Evolutionary conservation across 1,139 yeast species (phyloP).

Genomic region (Geotrichum candidum): DNA sequence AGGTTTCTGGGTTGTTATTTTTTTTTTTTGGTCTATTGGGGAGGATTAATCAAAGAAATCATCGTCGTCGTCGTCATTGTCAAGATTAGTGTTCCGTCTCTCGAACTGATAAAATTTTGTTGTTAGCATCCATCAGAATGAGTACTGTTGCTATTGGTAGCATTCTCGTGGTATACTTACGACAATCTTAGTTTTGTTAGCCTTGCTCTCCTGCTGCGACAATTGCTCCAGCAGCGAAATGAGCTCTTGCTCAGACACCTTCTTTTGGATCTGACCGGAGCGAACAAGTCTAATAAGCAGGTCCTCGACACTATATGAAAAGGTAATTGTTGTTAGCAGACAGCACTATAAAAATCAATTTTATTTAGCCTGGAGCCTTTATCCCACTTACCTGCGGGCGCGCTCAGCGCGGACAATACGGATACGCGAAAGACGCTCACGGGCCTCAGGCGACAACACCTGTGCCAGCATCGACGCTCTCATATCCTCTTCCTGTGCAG

Average conservation of each 20-base stretch:
- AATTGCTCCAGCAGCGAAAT: slow-evolving; percentile 79
- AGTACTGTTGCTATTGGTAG: not conserved
- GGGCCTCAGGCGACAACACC: slow-evolving; percentile 70
- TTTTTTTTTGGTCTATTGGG: not conserved
- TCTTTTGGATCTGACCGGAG: slow-evolving; percentile 68
- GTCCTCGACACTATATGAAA: slow-evolving; percentile 55
- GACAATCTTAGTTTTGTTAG: slow-evolving; percentile 56
- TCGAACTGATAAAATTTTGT: slow-evolving; percentile 10
- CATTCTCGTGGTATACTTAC: slow-evolving; percentile 7
- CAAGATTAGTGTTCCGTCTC: slow-evolving; percentile 7
- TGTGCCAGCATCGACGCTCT: slow-evolving; percentile 48
- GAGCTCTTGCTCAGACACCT: slow-evolving; percentile 70
- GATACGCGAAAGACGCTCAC: slow-evolving; percentile 83
- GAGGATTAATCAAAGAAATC: slow-evolving; percentile 15
- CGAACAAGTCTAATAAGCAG: slow-evolving; percentile 68
- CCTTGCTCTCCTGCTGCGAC: slow-evolving; percentile 67
- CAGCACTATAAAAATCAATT: not conserved
- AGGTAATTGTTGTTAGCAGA: not conserved
- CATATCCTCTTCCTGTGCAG: slow-evolving; percentile 32
- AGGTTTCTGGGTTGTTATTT: not conserved
- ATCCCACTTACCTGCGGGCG: slow-evolving; percentile 49
- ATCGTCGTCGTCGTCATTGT: slow-evolving; percentile 16
- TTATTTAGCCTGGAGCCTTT: not conserved
- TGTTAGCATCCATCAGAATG: not conserved
- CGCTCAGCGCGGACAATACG: slow-evolving; percentile 87